phyloP scores from a whole-genome alignment of 345 rosid genomes.

The Murraya paniculata region DNA sequence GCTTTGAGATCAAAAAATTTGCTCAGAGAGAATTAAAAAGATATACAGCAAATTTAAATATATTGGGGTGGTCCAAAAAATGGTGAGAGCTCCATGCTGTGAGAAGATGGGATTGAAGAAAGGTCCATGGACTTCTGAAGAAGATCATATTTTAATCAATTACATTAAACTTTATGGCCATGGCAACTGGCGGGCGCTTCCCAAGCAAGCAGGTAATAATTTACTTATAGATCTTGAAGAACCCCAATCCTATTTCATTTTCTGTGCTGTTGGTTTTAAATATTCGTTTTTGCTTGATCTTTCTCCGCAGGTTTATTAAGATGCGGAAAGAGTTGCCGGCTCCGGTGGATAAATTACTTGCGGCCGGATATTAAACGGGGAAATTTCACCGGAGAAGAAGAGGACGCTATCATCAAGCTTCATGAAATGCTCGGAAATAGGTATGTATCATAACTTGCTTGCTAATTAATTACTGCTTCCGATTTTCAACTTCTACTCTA shows the following conservation, averaged over 20 bases:
- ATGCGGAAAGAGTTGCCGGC: constrained; percentile 87
- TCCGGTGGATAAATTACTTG: constrained; percentile 75
- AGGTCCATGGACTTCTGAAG: constrained; percentile 78
- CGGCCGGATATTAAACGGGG: constrained; percentile 85
- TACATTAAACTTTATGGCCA: constrained; percentile 58
- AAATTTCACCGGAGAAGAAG: constrained; percentile 71
- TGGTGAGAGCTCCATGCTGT: constrained; percentile 86
- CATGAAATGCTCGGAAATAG: constrained; percentile 63
- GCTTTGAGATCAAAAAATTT: constrained; percentile 1
- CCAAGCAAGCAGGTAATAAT: constrained; percentile 59
- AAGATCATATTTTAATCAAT: constrained; percentile 50
- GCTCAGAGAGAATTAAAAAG: too few species aligned
- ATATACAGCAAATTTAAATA: too few species aligned
- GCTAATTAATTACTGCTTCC: not conserved
- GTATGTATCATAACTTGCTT: constrained; percentile 24
- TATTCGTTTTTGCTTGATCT: not conserved
- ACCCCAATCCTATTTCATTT: not conserved
- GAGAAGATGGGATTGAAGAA: constrained; percentile 75
- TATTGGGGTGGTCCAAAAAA: not conserved
- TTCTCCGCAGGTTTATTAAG: constrained; percentile 53
- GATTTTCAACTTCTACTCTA: not conserved
- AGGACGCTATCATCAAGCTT: constrained; percentile 57
- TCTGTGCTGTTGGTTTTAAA: not conserved
- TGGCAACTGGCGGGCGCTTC: constrained; percentile 77
- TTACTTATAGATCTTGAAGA: not conserved